These are phyloP conservation scores for Scedosporium boydii DNA, from an alignment of 2,329 filamentous ascomycete genomes.

Conservation along the genomic window DNA sequence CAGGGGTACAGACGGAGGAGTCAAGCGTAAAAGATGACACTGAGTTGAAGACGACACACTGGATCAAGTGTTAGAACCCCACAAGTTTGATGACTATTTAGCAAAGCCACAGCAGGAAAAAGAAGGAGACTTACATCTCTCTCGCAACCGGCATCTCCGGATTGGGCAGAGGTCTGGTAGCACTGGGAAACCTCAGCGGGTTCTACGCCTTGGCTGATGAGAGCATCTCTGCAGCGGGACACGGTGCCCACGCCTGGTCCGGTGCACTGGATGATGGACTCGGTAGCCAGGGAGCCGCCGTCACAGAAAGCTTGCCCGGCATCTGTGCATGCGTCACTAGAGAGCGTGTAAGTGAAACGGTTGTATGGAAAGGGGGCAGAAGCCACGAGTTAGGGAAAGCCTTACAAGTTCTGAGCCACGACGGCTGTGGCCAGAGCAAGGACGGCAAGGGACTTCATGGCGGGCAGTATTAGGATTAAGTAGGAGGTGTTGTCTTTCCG, in stretches of 20 bases:
- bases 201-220: not conserved
- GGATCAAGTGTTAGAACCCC: not conserved
- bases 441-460: not conserved
- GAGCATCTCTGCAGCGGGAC: not conserved
- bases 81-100: not conserved
- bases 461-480: not conserved
- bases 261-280: not conserved
- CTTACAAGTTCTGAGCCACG: slow-evolving; percentile 1
- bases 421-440: not conserved
- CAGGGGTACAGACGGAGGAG: not conserved
- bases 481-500: not conserved
- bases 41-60: not conserved
- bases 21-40: not conserved
- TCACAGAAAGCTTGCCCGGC: not conserved
- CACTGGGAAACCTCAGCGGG: not conserved
- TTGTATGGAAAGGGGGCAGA: not conserved
- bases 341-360: not conserved
- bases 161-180: not conserved
- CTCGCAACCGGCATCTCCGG: not conserved
- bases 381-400: not conserved
- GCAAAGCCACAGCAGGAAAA: not conserved
- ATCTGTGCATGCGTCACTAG: not conserved
- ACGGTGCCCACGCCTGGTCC: not conserved
- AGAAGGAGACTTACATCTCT: not conserved
- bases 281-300: not conserved